These are phyloP conservation scores for Gossypium mustelinum DNA, from an alignment of 345 rosid species.

Conservation along the genomic window DNA sequence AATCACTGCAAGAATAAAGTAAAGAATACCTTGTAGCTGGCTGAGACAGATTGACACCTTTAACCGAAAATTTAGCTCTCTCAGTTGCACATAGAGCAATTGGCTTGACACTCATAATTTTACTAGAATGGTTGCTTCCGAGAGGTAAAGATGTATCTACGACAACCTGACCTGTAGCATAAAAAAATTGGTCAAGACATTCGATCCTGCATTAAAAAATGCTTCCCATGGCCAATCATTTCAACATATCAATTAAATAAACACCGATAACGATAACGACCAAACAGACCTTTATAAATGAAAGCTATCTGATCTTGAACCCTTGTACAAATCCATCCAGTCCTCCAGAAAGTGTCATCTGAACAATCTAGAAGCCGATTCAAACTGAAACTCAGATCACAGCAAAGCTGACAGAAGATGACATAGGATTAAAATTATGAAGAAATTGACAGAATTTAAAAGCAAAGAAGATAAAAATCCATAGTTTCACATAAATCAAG, in stretches of 20 bases:
- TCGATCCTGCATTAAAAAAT: slow-evolving; percentile 12
- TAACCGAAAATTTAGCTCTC: slow-evolving; percentile 58
- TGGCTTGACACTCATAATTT: slow-evolving; percentile 66
- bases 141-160: slow-evolving; percentile 64
- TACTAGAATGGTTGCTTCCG: slow-evolving; percentile 49
- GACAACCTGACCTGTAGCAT: slow-evolving; percentile 75
- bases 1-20: slow-evolving; percentile 9
- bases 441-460: slow-evolving; percentile 5
- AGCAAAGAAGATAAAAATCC: not conserved
- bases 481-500: slow-evolving; percentile 20
- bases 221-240: slow-evolving; percentile 4
- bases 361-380: slow-evolving; percentile 73
- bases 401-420: slow-evolving; percentile 52
- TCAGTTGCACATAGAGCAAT: slow-evolving; percentile 65
- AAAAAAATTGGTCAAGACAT: slow-evolving; percentile 14
- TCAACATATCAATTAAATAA: not conserved
- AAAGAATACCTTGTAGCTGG: slow-evolving; percentile 61
- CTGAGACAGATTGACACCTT: slow-evolving; percentile 71
- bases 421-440: slow-evolving; percentile 13
- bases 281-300: slow-evolving; percentile 58
- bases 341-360: slow-evolving; percentile 75
- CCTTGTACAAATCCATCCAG: slow-evolving; percentile 79
- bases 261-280: slow-evolving; percentile 8
- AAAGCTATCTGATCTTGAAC: slow-evolving; percentile 84
- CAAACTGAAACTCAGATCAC: slow-evolving; percentile 68